These are phyloP conservation scores for Hymenotorrendiella dingleyae DNA, from an alignment of 2,329 filamentous ascomycete genomes.

Conservation along the genomic window DNA sequence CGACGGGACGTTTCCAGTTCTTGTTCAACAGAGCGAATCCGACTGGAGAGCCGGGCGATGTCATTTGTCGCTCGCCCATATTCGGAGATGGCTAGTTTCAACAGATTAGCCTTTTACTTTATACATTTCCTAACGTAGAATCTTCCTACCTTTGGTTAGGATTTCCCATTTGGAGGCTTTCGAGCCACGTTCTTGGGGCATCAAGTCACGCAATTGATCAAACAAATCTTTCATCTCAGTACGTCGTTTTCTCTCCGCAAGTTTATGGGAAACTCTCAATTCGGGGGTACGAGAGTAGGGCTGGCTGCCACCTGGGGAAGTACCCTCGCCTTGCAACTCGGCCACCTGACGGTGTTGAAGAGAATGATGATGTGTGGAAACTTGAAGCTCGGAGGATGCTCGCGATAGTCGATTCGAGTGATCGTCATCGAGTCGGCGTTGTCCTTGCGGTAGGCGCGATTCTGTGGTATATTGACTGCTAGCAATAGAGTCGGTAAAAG, in stretches of 20 bases:
- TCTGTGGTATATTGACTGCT: conserved; percentile 75
- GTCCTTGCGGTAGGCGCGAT: conserved; percentile 64
- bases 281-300: conserved; percentile 81
- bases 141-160: conserved; percentile 65
- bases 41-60: conserved; percentile 8
- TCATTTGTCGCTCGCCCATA: conserved; percentile 40
- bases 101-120: conserved; percentile 11
- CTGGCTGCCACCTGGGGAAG: conserved; percentile 50
- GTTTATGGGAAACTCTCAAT: conserved; percentile 75
- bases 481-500: conserved; percentile 69
- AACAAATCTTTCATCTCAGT: conserved; percentile 89
- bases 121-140: neutral
- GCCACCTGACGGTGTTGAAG: conserved; percentile 69
- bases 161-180: conserved; percentile 92
- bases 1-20: conserved; percentile 34
- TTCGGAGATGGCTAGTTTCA: conserved; percentile 51
- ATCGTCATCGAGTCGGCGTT: conserved; percentile 65
- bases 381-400: conserved; percentile 46
- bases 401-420: conserved; percentile 38
- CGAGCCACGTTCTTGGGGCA: conserved; percentile 74
- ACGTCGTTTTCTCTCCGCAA: conserved; percentile 75
- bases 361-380: conserved; percentile 58
- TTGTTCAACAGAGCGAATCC: conserved; percentile 14
- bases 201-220: conserved; percentile 69
- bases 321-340: conserved; percentile 57